A percentile compares a stretch with the other conserved stretches of the same genome.
These are phyloP conservation scores for Botryotinia calthae DNA, from an alignment of 2,329 filamentous ascomycete species.

Conservation along the genomic window DNA sequence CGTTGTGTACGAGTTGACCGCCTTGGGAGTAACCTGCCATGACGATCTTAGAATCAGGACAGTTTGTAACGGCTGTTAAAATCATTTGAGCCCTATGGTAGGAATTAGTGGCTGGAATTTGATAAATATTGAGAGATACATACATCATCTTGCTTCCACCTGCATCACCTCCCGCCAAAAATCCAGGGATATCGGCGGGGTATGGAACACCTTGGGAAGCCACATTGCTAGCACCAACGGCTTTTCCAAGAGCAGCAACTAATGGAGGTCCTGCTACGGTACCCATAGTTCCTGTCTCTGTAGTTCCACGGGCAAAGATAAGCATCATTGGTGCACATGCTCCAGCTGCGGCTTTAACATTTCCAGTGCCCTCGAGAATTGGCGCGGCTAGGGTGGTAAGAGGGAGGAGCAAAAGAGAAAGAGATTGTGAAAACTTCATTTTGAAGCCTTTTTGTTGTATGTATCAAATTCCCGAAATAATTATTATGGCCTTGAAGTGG, in stretches of 20 bases:
- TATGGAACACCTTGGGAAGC: slow-evolving; percentile 55
- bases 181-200: slow-evolving; percentile 46
- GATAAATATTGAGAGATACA: background rate
- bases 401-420: slow-evolving; percentile 3
- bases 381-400: slow-evolving; percentile 2
- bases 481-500: background rate
- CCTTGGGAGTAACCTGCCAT: slow-evolving; percentile 35
- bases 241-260: slow-evolving; percentile 30
- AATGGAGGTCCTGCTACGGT: slow-evolving; percentile 33
- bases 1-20: slow-evolving; percentile 33
- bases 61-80: slow-evolving; percentile 24
- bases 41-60: slow-evolving; percentile 28
- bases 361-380: background rate
- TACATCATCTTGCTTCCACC: slow-evolving; percentile 46
- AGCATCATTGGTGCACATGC: slow-evolving; percentile 32
- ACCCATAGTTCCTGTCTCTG: slow-evolving; percentile 29
- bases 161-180: slow-evolving; percentile 46
- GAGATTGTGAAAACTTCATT: background rate
- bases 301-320: slow-evolving; percentile 33
- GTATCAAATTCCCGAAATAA: background rate
- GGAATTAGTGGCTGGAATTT: background rate
- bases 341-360: background rate
- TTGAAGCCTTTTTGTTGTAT: background rate
- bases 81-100: slow-evolving; percentile 26
- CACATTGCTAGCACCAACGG: slow-evolving; percentile 43